Base-by-base conservation (phyloP, 2,329 filamentous ascomycete species). In the Cladosporium austrohemisphaericum region DNA sequence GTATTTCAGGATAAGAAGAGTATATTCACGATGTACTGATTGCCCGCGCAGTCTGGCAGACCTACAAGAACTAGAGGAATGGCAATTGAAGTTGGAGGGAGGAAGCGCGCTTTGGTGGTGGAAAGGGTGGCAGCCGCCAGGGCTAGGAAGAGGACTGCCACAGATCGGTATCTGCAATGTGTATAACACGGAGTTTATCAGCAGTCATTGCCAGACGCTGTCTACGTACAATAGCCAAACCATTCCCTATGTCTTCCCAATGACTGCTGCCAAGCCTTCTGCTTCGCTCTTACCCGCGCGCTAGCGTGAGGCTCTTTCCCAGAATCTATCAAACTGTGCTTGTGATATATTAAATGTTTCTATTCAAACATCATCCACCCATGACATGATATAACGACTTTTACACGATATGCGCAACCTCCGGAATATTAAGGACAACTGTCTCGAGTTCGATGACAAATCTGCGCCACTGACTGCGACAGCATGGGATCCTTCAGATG, bases 401-500 rank as follows among this genome's bases (percentile, higher is more conserved):
- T 14, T 13, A 10, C 18, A 20, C 28, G 74, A 68, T 53, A 97
- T 97, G 92, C 85, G 88, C 66, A 97, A 96, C 69, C 78, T 97
- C 60, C 85, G 82, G 70, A 90, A 84, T 67, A 82, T 90, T 61
- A 81, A 79, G 64, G 84, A 87, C 66, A 78, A 79, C 59, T 75
- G 80, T 65, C 84, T 84, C 72, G 77, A 73, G 58, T 74, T 83
- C 55, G 61, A 68, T 40, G 76, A 80, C 53, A 76, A 79, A 52
- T 8, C 51, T 13, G 72, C 84, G 50, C 76, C 78, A 55, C 75
- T 93, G 61, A 85, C 88, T 46, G 85, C 89, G 23, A 81, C 84
- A 50, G 86, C 89, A 62, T 97, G 92, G 92, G 90, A 97, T 71
- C 78, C 85, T 41, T 78, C 83, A 53, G 83, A 80, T 56, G 86